Evolutionary conservation across 352 stramenopile species (phyloP), one percentile per base, ranked within the genome.

Genomic region (Thalassiosira oceanica): DNA sequence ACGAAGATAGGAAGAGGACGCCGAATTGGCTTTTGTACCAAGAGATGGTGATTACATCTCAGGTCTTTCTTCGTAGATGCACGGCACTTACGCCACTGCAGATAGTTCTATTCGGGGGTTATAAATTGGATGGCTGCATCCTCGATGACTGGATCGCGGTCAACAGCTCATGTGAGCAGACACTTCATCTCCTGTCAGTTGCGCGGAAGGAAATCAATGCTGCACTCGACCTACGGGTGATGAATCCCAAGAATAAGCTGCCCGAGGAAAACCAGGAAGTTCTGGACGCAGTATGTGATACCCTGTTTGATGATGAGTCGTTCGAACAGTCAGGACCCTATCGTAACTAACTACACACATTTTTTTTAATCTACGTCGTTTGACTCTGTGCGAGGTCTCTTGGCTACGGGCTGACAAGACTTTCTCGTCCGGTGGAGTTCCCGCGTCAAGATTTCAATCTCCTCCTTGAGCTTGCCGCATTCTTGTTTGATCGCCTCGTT

Each of bases 71-170:
- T 13, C 41, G 60, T 33, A 51, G 39, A 1, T 70, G 60, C 15
- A 56, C 60, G 28, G 60, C 49, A 26, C 28, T 70, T 29, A 52
- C 18, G n/a, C 60, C 60, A 1, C 49, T 56, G 29, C 60, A 70
- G 46, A 45, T 70, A 18, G 6, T 62, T 1, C 28, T 70, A 6
- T 70, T 70, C 54, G 49, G 49, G 33, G 60, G 60, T 4, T 70
- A 62, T 53, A 3, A 8, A 10, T 44, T 70, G n/a, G 23, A 55
- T 8, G 48, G 15, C 35, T 48, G 33, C 24, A 33, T 70, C 26
- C 21, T 70, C 15, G 60, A 70, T 42, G 60, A 70, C 21, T 70
- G 60, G 60, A 70, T 70, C 27, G 42, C 48, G 10, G 60, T 53
- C 23, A 50, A 70, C 20, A 10, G 49, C 39, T 11, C 7, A 16